Evolutionary conservation across 1,284 basidiomycete genomes (phyloP).

Genomic region (Malassezia arunalokei): DNA sequence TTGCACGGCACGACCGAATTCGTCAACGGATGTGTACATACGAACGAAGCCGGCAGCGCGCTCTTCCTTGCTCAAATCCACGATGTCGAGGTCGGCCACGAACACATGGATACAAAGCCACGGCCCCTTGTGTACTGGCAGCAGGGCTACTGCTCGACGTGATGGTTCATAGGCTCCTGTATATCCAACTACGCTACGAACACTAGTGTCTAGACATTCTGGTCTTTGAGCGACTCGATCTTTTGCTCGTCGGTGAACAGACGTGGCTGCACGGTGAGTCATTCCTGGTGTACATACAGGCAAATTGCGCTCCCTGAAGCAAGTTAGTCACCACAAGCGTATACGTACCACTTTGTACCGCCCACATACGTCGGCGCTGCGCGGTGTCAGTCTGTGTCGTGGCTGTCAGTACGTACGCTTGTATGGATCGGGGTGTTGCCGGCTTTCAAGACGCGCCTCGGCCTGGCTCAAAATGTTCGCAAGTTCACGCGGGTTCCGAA

Average conservation of each 20-base stretch:
- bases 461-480: slow-evolving; percentile 68
- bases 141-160: slow-evolving; percentile 4
- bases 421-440: slow-evolving; percentile 78
- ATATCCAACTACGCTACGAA: no score
- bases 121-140: slow-evolving; percentile 13
- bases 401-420: slow-evolving; percentile 56
- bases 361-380: slow-evolving; percentile 42
- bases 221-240: slow-evolving; percentile 37
- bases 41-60: slow-evolving; percentile 4
- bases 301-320: slow-evolving; percentile 26
- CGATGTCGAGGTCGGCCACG: slow-evolving; percentile 5
- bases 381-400: background rate
- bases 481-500: slow-evolving; percentile 73
- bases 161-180: no score
- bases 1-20: slow-evolving; percentile 9
- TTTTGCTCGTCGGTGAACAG: slow-evolving; percentile 43
- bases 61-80: slow-evolving; percentile 15
- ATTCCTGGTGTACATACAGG: slow-evolving; percentile 15
- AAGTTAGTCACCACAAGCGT: background rate
- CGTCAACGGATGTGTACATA: background rate
- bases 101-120: background rate
- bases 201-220: slow-evolving; percentile 9
- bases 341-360: slow-evolving; percentile 42
- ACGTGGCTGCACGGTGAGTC: slow-evolving; percentile 22
- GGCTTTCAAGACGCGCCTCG: slow-evolving; percentile 60